Evolutionary conservation across 2,329 filamentous ascomycete genomes (phyloP), one percentile per base, ranked within the genome.

Genomic region (Neurospora sp.): DNA sequence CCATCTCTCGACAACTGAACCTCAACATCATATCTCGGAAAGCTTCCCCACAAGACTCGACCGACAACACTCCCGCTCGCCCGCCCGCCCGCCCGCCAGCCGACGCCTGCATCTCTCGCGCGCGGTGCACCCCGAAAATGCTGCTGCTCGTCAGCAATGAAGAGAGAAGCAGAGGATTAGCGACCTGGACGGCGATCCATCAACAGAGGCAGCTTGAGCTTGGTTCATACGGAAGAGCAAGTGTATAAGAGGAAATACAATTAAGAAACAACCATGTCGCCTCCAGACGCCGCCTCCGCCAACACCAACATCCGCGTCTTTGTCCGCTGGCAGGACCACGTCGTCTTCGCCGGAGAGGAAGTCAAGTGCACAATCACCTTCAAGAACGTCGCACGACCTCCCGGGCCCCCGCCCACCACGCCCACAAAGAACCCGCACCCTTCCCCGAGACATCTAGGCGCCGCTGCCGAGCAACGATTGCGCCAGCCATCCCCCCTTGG

Each of bases 321-420:
- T 80, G 93, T 99, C 80, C 90, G 91, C 82, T 99, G 95, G 92
- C 91, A 93, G 80, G 92, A 97, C 78, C 90, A 95, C 80, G 94
- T 92, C 72, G 93, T 99, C 76, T 99, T 98, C 82, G 93, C 96
- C 70, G 96, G 96, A 81, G 96, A 99, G 84, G 91, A 97, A 78
- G 88, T 98, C 78, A 92, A 94, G 82, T 98, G 96, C 82, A 93
- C 90, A 75, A 97, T 99, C 80, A 97, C 93, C 68, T 99, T 99
- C 83, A 95, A 91, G 82, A 99, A 99, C 79, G 86, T 94, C 73
- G 85, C 88, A 58, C 67, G 82, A 81, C 46, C 73, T 79, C 69
- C 72, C 19, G 73, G 69, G 66, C 43, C 40, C 38, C 70, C 66
- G 43, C 42, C 74, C 72, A 75, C 67, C 52, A 71, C 70, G 66